Percentiles rank a stretch among this genome's conserved stretches.
Conservation (phyloP, 306 rosid species). For the Coriaria nepalensis region DNA sequence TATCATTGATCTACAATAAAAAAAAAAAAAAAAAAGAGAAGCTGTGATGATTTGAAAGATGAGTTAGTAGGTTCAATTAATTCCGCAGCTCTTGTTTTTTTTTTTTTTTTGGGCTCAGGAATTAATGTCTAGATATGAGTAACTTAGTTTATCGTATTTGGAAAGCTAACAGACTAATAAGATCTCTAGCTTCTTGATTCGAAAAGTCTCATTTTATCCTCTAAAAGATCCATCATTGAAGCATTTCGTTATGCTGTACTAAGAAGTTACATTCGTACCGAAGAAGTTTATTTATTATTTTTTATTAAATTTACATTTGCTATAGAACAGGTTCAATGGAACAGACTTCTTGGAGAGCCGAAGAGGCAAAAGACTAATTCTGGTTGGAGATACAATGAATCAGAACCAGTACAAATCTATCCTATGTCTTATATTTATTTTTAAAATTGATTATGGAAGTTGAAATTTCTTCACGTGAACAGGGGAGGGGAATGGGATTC, state of each 20-base stretch:
- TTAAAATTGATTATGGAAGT: background rate
- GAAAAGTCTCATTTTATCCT: too few species aligned
- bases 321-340: constrained; percentile 64
- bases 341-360: constrained; percentile 71
- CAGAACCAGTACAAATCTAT: constrained; percentile 93
- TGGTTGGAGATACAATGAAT: constrained; percentile 92
- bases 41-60: too few species aligned
- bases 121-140: too few species aligned
- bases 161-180: too few species aligned
- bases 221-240: too few species aligned
- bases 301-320: constrained; percentile 22
- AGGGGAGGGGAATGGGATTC: constrained; percentile 99
- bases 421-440: too few species aligned
- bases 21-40: background rate
- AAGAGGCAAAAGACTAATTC: constrained; percentile 69
- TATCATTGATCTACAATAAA: background rate
- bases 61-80: too few species aligned
- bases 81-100: too few species aligned
- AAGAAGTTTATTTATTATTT: constrained; percentile 5
- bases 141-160: too few species aligned
- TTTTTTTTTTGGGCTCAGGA: too few species aligned
- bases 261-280: constrained; percentile 3
- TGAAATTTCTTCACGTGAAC: constrained; percentile 14
- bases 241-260: background rate
- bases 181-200: too few species aligned